Base-by-base conservation (phyloP, 1,139 yeast species). In the Blastobotrys raffinosifermentans region DNA sequence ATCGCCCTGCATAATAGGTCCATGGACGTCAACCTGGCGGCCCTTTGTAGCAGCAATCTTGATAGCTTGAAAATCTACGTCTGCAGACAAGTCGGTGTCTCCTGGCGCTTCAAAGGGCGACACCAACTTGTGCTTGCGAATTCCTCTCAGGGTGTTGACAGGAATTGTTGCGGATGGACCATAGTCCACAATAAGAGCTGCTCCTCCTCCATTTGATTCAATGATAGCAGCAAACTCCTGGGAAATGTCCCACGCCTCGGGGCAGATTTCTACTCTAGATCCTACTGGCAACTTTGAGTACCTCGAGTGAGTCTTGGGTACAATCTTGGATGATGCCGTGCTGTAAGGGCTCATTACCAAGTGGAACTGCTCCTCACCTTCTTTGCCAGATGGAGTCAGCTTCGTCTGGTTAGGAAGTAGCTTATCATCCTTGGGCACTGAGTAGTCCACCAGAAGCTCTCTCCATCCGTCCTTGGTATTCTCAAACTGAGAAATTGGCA, bases 61-160 rank as follows among this genome's bases (percentile, higher is more conserved):
- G 38, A 81, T 60, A 9, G 79, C 80, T 31, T 67, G 70, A 51
- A 85, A 85, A 57, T 85, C 95, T 9, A 85, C 95, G 53, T 85
- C 94, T 1, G 82, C 79, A 0, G 94, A 83, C 32, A 85, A 67
- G 60, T 85, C 95, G 3, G 83, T 89, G 31, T 76, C 75, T 3
- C 95, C 95, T 0, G 94, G 94, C 19, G 67, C 67, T 20, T 61
- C 67, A 46, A 83, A 80, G 1, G 95, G 94, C n/a, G 80, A 75
- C 1, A 82, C 91, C 49, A 85, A 72, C 49, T 75, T 72, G 57
- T 85, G 94, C 50, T 76, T 66, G 48, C 74, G 71, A 43, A 85
- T 84, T 0, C 87, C 95, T 32, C 95, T 67, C 29, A 85, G 65
- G 0, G 89, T 69, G 51, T 79, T 77, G 21, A 73, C 73, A 1